Percentiles rank a stretch among this genome's conserved stretches.
Evolutionary conservation across 352 stramenopile species (phyloP).

Genomic region (Phytophthora meadii): DNA sequence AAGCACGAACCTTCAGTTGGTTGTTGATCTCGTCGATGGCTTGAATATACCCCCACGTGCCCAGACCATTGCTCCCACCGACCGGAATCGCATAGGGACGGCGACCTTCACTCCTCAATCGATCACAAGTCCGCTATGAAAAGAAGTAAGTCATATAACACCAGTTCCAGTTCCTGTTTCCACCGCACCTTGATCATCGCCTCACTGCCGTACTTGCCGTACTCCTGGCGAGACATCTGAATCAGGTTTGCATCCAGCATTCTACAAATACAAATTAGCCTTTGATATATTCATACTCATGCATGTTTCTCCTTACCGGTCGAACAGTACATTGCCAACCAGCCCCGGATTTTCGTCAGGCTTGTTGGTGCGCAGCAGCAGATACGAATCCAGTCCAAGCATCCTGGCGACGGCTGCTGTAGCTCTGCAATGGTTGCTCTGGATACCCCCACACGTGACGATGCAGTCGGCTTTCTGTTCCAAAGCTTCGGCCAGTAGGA

Average conservation of each 20-base stretch:
- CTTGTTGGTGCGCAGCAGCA: conserved; percentile 89
- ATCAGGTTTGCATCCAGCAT: conserved; percentile 79
- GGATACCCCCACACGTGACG: conserved; percentile 93
- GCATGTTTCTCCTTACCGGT: conserved; percentile 47
- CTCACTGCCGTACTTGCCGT: conserved; percentile 78
- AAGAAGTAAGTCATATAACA: not conserved
- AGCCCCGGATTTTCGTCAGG: conserved; percentile 73
- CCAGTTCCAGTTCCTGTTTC: not conserved
- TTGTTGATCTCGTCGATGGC: conserved; percentile 90
- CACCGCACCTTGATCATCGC: conserved; percentile 76
- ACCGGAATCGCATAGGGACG: conserved; percentile 86
- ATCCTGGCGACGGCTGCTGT: conserved; percentile 87
- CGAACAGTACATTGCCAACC: conserved; percentile 80
- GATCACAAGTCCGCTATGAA: conserved; percentile 66
- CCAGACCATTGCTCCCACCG: conserved; percentile 92
- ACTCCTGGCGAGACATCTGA: conserved; percentile 84
- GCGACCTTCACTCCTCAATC: conserved; percentile 57
- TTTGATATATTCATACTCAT: not conserved
- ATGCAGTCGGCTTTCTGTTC: conserved; percentile 86
- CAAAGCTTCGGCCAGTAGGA: conserved; percentile 92
- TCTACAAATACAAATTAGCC: not conserved
- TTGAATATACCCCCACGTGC: conserved; percentile 95
- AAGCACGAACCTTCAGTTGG: conserved; percentile 59
- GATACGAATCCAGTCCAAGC: conserved; percentile 91
- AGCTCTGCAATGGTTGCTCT: conserved; percentile 95